Base-by-base conservation (phyloP, 139 green algal species). In the Chlamydomonas urium region DNA sequence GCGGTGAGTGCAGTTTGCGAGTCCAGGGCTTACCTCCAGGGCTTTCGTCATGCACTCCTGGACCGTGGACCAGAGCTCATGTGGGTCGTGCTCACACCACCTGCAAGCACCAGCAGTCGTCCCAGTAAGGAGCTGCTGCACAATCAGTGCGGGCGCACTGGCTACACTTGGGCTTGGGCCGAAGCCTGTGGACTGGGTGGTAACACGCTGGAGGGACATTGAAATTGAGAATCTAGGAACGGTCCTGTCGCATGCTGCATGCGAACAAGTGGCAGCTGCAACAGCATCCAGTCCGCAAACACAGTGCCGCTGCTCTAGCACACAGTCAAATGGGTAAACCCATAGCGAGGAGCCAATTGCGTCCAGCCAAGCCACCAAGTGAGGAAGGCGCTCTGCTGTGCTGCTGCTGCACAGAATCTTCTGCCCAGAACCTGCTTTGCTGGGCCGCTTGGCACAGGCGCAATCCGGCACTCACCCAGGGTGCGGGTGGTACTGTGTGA, bases 51-150 rank as follows among this genome's bases (percentile, higher is more conserved):
- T 86, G 68, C 89, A 96, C 31, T 73, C 48, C 33, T 85, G 32
- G 1, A 91, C 84, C 10, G 69, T 91, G 5, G 65, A 70, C 80
- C 89, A 88, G 28, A 99, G 94, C 23, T 89, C 82, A 28, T 85
- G 17, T 0, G 95, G 92, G 35, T 98, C 90, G 63, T 99, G 95
- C 79, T 98, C 95, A 50, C 86, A 87, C 94, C 94, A 99, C 2
- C 92, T 96, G 82, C 33, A 66, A 2, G 36, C 10, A 50, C 10
- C 8, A 14, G 42, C n/a, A n/a, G n/a, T n/a, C n/a, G n/a, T n/a
- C n/a, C n/a, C n/a, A n/a, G n/a, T n/a, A n/a, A n/a, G n/a, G n/a
- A n/a, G n/a, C n/a, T n/a, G n/a, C n/a, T n/a, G n/a, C n/a, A n/a
- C n/a, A n/a, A n/a, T n/a, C n/a, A n/a, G n/a, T n/a, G n/a, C n/a